Percentiles rank a stretch among this genome's conserved stretches.
phyloP scores from a whole-genome alignment of 2,329 filamentous ascomycete species.

The Pezicula radicicola region DNA sequence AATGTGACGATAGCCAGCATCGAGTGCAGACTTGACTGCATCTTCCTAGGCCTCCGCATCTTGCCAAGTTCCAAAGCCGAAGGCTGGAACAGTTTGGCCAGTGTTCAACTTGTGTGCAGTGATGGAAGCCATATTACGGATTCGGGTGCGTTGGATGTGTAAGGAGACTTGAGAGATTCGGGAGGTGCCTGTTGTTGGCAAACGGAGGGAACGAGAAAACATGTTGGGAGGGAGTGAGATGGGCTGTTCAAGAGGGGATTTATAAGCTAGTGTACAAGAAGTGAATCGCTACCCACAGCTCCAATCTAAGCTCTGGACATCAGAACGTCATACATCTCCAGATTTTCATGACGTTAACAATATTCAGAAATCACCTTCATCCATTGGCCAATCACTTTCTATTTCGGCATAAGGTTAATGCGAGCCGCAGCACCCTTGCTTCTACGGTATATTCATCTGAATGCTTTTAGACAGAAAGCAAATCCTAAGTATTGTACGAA shows the following conservation, averaged over 20 bases:
- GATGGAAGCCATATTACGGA: constrained; percentile 14
- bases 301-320: background rate
- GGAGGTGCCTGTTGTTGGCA: constrained; percentile 9
- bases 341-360: too few species aligned
- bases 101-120: constrained; percentile 37
- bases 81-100: constrained; percentile 36
- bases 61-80: constrained; percentile 39
- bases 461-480: too few species aligned
- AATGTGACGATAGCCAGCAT: constrained; percentile 33
- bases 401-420: too few species aligned
- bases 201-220: constrained; percentile 11
- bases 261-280: background rate
- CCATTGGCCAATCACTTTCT: too few species aligned
- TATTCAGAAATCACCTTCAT: too few species aligned
- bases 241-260: background rate
- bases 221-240: constrained; percentile 4
- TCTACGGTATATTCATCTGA: too few species aligned
- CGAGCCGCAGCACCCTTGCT: too few species aligned
- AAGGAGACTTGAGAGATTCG: constrained; percentile 13
- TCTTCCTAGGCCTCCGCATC: constrained; percentile 39
- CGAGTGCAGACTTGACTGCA: constrained; percentile 44
- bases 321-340: background rate
- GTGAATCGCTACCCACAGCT: background rate
- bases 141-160: constrained; percentile 12
- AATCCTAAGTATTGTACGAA: too few species aligned